Base-by-base conservation (phyloP, 1,284 basidiomycete genomes). In the Kwoniella shivajii region DNA sequence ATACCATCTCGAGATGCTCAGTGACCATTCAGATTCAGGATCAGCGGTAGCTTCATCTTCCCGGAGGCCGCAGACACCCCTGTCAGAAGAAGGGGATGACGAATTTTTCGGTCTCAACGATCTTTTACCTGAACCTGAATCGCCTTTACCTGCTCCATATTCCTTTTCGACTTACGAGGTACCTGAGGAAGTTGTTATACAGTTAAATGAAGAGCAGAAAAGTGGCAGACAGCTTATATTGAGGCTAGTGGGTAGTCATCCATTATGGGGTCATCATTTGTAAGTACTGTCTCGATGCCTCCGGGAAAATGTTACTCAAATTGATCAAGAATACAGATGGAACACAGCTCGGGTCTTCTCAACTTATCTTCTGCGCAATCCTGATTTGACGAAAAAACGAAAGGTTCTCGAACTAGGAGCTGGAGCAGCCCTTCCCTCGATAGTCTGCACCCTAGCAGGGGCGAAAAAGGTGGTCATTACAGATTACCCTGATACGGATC, bases 251-350 rank as follows among this genome's bases (percentile, higher is more conserved):
- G 92, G 93, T 3, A 84, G 82, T 2, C 92, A 96, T 73, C 89
- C 92, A 1, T 80, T 96, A 5, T 97, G 93, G 93, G 92, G 87
- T 1, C 90, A 96, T 75, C 82, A 93, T 68, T 76, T 95, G 87
- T 93, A 74, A 73, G 86, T 79, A 11, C 20, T 36, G 4, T 18
- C 44, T 4, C 36, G 11, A 1, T 14, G 13, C n/a, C n/a, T n/a
- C n/a, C n/a, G n/a, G n/a, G n/a, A n/a, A n/a, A n/a, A n/a, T n/a
- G n/a, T n/a, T 4, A 6, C n/a, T n/a, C n/a, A n/a, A n/a, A n/a
- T n/a, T 42, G 20, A 11, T 46, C 24, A 30, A 33, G 16, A 5
- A 5, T 9, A 16, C 54, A 92, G 90, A 57, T 93, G 91, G 90
- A 93, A 94, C 68, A 89, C 91, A 1, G 86, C 90, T 0, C 81